Conservation (phyloP, 2,329 filamentous ascomycete species). For the Ophiocordyceps camponoti-leonardi region DNA sequence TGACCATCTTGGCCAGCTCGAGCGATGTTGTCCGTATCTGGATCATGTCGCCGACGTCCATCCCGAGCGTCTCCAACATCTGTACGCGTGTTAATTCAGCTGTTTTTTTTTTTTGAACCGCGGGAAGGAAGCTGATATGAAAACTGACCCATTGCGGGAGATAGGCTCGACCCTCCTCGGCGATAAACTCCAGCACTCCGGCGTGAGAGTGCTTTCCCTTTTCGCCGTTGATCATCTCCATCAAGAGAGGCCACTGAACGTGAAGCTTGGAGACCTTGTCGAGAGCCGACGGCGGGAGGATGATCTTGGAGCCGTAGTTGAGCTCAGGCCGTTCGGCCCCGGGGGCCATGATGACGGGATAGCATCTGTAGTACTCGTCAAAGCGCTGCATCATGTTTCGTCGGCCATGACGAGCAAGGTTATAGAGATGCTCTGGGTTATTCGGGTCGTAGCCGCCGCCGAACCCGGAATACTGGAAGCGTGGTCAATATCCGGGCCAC, state of each 20-base stretch:
- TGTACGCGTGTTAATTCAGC: slow-evolving; percentile 21
- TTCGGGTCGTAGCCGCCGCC: slow-evolving; percentile 26
- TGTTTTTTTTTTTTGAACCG: no score
- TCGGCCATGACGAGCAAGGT: slow-evolving; percentile 27
- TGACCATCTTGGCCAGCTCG: slow-evolving; percentile 80
- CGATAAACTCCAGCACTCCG: slow-evolving; percentile 92
- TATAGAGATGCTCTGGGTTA: slow-evolving; percentile 30
- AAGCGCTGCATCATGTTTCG: slow-evolving; percentile 54
- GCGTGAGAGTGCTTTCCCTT: slow-evolving; percentile 71
- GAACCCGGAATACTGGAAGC: slow-evolving; percentile 17
- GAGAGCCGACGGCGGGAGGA: slow-evolving; percentile 87
- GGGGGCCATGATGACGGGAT: slow-evolving; percentile 85
- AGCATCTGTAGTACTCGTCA: slow-evolving; percentile 97
- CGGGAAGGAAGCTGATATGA: no score
- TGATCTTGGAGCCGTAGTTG: slow-evolving; percentile 95
- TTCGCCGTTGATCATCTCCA: slow-evolving; percentile 85
- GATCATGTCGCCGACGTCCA: slow-evolving; percentile 86
- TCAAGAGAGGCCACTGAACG: slow-evolving; percentile 93
- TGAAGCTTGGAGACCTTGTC: slow-evolving; percentile 93
- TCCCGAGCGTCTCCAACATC: slow-evolving; percentile 83
- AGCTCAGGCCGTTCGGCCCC: slow-evolving; percentile 76
- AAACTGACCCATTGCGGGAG: slow-evolving; percentile 81
- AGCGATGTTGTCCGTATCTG: slow-evolving; percentile 92
- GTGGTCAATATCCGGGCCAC: not conserved
- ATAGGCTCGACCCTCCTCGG: slow-evolving; percentile 92